Evolutionary conservation across 352 stramenopile species (phyloP).

Genomic region (Phytophthora palmivora): DNA sequence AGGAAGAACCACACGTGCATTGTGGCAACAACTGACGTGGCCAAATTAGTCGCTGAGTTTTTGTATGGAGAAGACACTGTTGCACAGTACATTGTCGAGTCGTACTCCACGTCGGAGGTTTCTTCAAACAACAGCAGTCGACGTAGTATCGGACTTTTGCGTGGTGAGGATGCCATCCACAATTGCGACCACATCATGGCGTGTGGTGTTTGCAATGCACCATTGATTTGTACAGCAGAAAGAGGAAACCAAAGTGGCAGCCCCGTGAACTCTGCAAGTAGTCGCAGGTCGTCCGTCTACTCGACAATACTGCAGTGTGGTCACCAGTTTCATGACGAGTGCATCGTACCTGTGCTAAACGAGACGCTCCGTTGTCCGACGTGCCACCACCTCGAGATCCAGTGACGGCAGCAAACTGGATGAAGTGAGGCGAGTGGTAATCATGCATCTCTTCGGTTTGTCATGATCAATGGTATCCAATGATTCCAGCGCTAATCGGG

Average conservation of each 20-base stretch:
- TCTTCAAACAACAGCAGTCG: conserved; percentile 11
- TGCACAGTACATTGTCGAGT: conserved; percentile 29
- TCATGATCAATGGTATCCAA: conserved; percentile 19
- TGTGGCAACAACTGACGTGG: conserved; percentile 29
- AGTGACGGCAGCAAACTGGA: conserved; percentile 9
- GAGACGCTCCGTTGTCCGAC: conserved; percentile 41
- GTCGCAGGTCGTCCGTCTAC: conserved; percentile 31
- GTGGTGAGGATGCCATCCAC: background rate
- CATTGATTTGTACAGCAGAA: conserved; percentile 16
- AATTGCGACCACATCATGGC: conserved; percentile 1
- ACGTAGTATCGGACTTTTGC: conserved; percentile 3
- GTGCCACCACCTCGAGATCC: conserved; percentile 42
- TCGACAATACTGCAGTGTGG: conserved; percentile 39
- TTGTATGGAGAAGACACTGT: conserved; percentile 29
- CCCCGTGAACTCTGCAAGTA: conserved; percentile 1
- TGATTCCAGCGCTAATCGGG: conserved; percentile 13
- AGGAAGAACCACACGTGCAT: conserved; percentile 38
- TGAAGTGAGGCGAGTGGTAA: conserved; percentile 10
- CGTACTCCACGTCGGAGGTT: conserved; percentile 14
- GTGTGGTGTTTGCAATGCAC: conserved; percentile 33
- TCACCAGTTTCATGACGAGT: conserved; percentile 50
- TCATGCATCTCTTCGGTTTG: background rate
- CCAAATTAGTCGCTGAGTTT: conserved; percentile 37
- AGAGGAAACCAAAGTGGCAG: background rate
- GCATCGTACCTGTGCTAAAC: conserved; percentile 49